Percentiles rank a stretch among this genome's conserved stretches.
Conservation (phyloP, 257 asterid genomes). For the Solanum arcanum region DNA sequence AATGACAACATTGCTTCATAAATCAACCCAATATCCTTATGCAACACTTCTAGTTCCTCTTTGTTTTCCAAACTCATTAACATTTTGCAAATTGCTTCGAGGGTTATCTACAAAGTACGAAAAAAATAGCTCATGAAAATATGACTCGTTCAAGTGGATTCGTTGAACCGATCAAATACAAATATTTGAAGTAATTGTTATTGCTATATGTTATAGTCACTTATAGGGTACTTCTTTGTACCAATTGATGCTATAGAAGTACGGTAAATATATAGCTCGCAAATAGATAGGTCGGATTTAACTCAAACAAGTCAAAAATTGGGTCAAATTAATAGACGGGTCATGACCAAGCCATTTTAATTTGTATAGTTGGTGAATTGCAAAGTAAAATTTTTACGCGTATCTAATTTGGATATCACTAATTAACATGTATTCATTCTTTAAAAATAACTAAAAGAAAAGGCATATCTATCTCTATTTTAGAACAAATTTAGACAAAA, state of each 20-base stretch:
- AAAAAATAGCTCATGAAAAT: not conserved
- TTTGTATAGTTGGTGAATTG: not conserved
- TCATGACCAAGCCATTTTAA: not conserved
- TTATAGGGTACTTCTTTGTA: not conserved
- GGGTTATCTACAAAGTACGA: not conserved
- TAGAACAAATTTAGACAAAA: not conserved
- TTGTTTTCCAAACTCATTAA: not conserved
- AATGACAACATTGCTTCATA: not conserved
- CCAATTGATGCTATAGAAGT: not conserved
- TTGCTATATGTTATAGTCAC: not conserved
- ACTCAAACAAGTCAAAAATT: not conserved
- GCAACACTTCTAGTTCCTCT: not conserved
- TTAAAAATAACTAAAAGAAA: not conserved
- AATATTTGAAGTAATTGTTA: not conserved
- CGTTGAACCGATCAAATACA: not conserved
- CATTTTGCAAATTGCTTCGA: not conserved
- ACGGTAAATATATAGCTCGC: not conserved
- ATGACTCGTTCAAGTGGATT: not conserved
- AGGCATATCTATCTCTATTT: not conserved
- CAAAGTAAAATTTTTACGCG: not conserved
- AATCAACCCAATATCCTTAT: not conserved
- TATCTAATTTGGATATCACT: not conserved
- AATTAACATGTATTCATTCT: not conserved
- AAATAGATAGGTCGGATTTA: not conserved
- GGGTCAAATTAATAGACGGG: not conserved